phyloP scores from a whole-genome alignment of 305 asterid species.

The Fraxinus greggii region DNA sequence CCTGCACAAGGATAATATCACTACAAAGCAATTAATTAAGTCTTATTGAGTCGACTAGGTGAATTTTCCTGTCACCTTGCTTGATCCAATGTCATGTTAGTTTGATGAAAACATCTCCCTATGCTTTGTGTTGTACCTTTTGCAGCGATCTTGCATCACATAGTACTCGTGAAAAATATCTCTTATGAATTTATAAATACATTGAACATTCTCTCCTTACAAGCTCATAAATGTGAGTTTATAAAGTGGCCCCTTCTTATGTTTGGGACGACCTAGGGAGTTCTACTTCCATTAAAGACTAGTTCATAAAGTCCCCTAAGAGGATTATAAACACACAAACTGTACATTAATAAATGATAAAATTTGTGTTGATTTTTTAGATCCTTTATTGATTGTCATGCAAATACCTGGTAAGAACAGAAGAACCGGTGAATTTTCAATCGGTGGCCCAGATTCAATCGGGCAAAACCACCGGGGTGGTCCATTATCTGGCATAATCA shows the following conservation, averaged over 20 bases:
- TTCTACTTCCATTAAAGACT: not conserved
- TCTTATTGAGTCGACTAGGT: not conserved
- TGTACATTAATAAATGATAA: not conserved
- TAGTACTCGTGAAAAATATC: not conserved
- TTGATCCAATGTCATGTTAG: not conserved
- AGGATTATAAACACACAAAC: not conserved
- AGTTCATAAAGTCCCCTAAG: not conserved
- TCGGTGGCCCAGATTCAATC: constrained; percentile 45
- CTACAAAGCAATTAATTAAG: not conserved
- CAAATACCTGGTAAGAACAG: constrained; percentile 56
- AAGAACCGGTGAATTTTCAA: constrained; percentile 51
- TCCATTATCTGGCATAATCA: constrained; percentile 45
- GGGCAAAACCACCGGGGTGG: constrained; percentile 76
- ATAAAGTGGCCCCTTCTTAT: not conserved
- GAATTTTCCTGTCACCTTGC: not conserved
- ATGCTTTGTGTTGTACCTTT: not conserved
- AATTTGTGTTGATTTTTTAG: not conserved
- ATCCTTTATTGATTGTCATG: not conserved
- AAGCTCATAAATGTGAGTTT: not conserved
- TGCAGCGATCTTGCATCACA: not conserved
- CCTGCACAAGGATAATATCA: constrained; percentile 35
- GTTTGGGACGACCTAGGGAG: not conserved
- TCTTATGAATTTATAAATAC: not conserved
- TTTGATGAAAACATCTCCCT: not conserved
- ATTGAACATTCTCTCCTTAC: not conserved